Conservation (phyloP, 768 basidiomycete species). For the Xerocomellus intermedius region DNA sequence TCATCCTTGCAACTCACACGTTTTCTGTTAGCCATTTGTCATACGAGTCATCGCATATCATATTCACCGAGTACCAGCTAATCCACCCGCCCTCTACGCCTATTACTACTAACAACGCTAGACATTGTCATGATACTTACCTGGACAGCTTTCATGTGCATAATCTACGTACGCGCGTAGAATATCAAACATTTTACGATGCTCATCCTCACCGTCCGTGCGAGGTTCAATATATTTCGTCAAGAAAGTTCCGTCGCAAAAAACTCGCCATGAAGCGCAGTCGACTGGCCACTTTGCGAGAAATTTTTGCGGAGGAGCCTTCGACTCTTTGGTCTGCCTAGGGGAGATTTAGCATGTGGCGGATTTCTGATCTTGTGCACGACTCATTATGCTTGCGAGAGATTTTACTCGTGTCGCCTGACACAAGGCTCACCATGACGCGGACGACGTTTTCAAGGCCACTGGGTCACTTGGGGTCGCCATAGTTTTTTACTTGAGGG, state of each 20-base stretch:
- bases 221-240: neutral
- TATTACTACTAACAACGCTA: slow-evolving; percentile 8
- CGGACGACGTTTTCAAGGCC: neutral
- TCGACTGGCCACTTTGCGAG: too few relatives aligned
- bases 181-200: slow-evolving; percentile 2
- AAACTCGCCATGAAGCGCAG: neutral
- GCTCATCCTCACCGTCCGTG: neutral
- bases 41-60: neutral
- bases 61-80: slow-evolving; percentile 10
- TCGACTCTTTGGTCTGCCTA: too few relatives aligned
- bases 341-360: too few relatives aligned
- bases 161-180: slow-evolving; percentile 11
- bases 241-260: neutral
- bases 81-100: slow-evolving; percentile 4
- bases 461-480: too few relatives aligned
- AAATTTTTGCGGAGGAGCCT: too few relatives aligned
- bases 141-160: slow-evolving; percentile 18
- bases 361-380: neutral
- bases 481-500: too few relatives aligned
- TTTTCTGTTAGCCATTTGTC: neutral
- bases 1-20: neutral
- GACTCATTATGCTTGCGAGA: neutral
- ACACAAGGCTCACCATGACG: neutral
- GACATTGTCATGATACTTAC: slow-evolving; percentile 12
- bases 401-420: neutral